Evolutionary conservation across 805 yeast genomes (phyloP).

Genomic region (Ogataea parapolymorpha): DNA sequence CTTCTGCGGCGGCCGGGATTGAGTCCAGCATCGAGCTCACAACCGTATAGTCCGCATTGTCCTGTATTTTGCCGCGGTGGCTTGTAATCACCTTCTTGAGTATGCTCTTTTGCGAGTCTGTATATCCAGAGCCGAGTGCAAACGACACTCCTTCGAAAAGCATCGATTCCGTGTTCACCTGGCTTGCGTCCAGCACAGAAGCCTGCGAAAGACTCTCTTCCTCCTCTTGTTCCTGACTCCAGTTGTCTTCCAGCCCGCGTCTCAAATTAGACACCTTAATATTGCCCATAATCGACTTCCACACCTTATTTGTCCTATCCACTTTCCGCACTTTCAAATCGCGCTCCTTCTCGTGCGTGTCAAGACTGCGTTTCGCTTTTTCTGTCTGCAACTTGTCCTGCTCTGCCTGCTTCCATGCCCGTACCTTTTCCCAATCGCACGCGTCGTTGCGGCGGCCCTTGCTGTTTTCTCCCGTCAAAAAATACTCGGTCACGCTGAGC

Average conservation of each 20-base stretch:
- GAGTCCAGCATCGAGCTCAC: conserved; percentile 18
- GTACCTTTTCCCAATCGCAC: conserved; percentile 37
- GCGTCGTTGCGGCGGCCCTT: conserved; percentile 30
- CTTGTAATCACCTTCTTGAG: conserved; percentile 23
- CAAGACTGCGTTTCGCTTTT: background rate
- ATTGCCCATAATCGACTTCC: conserved; percentile 27
- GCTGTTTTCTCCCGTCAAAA: conserved; percentile 23
- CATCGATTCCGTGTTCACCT: conserved; percentile 1
- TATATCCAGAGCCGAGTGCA: conserved; percentile 18
- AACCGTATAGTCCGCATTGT: conserved; percentile 15
- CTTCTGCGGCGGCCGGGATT: background rate
- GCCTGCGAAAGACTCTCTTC: background rate
- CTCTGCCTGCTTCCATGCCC: conserved; percentile 15
- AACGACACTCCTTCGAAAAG: conserved; percentile 21
- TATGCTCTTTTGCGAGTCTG: conserved; percentile 15
- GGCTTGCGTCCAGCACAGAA: background rate
- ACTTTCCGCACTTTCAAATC: conserved; percentile 25
- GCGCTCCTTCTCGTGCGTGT: conserved; percentile 17
- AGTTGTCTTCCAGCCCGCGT: conserved; percentile 7
- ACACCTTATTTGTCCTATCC: conserved; percentile 21
- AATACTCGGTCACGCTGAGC: conserved; percentile 38
- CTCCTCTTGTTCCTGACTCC: conserved; percentile 12
- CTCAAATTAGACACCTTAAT: conserved; percentile 12
- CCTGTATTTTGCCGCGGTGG: conserved; percentile 21
- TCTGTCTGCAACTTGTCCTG: conserved; percentile 13